Conservation (phyloP, 2,329 filamentous ascomycete species). For the Alternaria panax region DNA sequence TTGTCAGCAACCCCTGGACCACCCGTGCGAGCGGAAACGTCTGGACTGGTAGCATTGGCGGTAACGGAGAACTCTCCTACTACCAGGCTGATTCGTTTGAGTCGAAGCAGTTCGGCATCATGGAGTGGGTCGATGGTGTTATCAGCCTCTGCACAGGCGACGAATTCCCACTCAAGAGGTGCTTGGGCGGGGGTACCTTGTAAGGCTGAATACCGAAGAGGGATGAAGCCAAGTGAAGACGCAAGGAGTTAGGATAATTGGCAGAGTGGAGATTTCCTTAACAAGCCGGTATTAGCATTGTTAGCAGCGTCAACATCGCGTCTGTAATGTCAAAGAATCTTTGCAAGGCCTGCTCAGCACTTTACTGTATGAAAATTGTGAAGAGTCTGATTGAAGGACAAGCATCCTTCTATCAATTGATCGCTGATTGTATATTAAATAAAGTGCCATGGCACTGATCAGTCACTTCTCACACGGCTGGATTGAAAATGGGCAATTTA, state of each 20-base stretch:
- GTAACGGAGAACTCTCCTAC: conserved; percentile 24
- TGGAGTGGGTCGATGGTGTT: conserved; percentile 53
- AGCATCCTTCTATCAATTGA: neutral
- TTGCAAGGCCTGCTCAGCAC: neutral
- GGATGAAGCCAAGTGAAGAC: conserved; percentile 8
- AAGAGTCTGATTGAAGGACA: no score
- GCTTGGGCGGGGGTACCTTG: conserved; percentile 47
- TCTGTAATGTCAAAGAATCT: neutral
- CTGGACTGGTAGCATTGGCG: conserved; percentile 48
- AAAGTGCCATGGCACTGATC: no score
- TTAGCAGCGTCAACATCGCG: neutral
- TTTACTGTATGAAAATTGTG: neutral
- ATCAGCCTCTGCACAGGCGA: conserved; percentile 51
- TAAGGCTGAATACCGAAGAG: no score
- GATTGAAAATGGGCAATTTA: no score
- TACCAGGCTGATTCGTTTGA: conserved; percentile 50
- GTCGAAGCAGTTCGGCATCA: conserved; percentile 39
- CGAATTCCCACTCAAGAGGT: conserved; percentile 49
- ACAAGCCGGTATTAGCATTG: neutral
- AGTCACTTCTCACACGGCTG: no score
- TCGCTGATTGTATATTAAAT: no score
- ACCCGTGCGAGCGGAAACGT: conserved; percentile 46
- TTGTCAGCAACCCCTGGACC: conserved; percentile 51
- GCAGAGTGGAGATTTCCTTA: neutral
- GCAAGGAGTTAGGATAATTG: neutral